These are phyloP conservation scores for Cladophialophora exuberans DNA, from an alignment of 2,329 filamentous ascomycete species.

Conservation along the genomic window DNA sequence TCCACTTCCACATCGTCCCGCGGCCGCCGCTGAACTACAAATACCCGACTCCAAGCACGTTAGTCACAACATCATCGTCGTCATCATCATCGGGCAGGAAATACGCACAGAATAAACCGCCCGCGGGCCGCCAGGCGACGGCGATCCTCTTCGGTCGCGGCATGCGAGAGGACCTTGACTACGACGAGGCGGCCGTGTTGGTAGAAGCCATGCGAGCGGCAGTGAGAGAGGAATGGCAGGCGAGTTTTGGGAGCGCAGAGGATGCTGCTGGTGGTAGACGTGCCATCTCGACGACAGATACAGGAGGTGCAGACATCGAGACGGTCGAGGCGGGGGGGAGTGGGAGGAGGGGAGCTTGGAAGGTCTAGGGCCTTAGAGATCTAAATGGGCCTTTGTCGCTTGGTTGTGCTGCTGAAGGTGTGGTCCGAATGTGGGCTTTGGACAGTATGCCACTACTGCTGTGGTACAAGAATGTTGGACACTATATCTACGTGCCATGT, in stretches of 20 bases:
- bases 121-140: constrained; percentile 21
- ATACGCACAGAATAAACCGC: constrained; percentile 24
- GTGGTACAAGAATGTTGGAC: too few species aligned
- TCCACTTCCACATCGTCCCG: constrained; percentile 94
- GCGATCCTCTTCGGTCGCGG: constrained; percentile 54
- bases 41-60: constrained; percentile 17
- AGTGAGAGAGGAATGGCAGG: constrained; percentile 39
- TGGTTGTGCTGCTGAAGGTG: too few species aligned
- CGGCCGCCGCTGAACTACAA: constrained; percentile 57
- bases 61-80: too few species aligned
- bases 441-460: too few species aligned
- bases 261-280: background rate
- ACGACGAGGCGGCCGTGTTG: constrained; percentile 47
- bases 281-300: too few species aligned
- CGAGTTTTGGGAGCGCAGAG: constrained; percentile 35
- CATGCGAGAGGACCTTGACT: constrained; percentile 50
- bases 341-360: background rate
- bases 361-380: background rate
- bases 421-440: too few species aligned
- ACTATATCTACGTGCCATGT: too few species aligned
- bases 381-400: background rate
- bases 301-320: background rate
- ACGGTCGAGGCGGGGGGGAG: background rate
- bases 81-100: constrained; percentile 33
- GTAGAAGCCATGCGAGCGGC: constrained; percentile 42